A percentile compares a stretch with the other conserved stretches of the same genome.
phyloP scores from a whole-genome alignment of 495 filamentous ascomycete species.

The Podospora pseudoanserina region DNA sequence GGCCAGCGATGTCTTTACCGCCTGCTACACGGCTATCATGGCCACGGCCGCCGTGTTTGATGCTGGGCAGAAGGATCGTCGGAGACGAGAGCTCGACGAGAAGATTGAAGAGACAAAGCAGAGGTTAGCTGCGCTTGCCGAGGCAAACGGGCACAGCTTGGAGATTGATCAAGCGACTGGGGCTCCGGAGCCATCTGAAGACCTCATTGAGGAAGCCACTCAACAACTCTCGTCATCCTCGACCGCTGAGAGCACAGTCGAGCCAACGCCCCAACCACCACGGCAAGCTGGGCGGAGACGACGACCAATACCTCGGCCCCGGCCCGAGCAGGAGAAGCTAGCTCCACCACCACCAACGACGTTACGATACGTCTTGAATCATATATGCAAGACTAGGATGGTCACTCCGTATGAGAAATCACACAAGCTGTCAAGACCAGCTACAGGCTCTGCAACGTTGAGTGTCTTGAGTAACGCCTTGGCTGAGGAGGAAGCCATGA shows the following conservation, averaged over 20 bases:
- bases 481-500: constrained; percentile 14
- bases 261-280: background rate
- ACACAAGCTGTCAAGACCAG: background rate
- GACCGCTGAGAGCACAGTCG: background rate
- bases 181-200: background rate
- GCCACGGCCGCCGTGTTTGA: constrained; percentile 68
- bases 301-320: background rate
- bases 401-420: background rate
- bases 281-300: background rate
- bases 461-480: constrained; percentile 15
- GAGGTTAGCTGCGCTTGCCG: background rate
- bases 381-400: background rate
- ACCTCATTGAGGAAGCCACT: background rate
- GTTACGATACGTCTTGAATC: constrained; percentile 9
- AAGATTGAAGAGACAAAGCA: constrained; percentile 47
- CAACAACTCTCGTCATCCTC: background rate
- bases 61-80: constrained; percentile 57
- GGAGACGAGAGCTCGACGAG: constrained; percentile 60
- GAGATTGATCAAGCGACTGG: background rate
- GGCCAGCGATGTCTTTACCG: constrained; percentile 62
- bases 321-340: background rate
- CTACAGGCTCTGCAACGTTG: background rate
- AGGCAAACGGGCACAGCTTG: background rate
- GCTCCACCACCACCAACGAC: background rate
- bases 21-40: constrained; percentile 68